Conservation (phyloP, 2,329 filamentous ascomycete genomes). For the Bimuria novae-zelandiae region DNA sequence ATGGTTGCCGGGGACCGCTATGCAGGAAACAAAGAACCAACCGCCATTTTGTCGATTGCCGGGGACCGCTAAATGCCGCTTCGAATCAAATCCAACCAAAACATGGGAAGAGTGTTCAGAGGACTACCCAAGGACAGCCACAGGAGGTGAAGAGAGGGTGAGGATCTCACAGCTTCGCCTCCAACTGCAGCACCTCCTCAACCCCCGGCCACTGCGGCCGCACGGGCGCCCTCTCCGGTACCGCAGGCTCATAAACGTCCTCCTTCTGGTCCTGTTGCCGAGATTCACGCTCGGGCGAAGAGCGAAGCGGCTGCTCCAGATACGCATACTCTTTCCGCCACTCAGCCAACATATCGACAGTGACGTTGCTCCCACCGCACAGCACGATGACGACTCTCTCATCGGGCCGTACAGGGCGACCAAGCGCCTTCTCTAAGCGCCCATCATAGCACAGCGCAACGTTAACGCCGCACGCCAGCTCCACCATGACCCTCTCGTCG, state of each 20-base stretch:
- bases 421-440: slow-evolving; percentile 60
- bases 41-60: neutral
- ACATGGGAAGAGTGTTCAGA: neutral
- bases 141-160: neutral
- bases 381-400: slow-evolving; percentile 83
- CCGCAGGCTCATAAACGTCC: slow-evolving; percentile 5
- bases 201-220: neutral
- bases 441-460: slow-evolving; percentile 71
- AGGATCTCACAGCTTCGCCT: slow-evolving; percentile 2
- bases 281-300: too few species aligned
- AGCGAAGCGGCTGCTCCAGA: slow-evolving; percentile 2
- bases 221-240: neutral
- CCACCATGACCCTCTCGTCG: slow-evolving; percentile 79
- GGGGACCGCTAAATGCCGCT: neutral
- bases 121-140: neutral
- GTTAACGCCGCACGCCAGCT: slow-evolving; percentile 83
- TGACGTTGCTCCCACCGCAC: slow-evolving; percentile 69
- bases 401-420: slow-evolving; percentile 66
- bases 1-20: slow-evolving; percentile 5
- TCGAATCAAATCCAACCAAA: neutral
- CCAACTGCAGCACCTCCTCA: slow-evolving; percentile 2
- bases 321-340: slow-evolving; percentile 51
- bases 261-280: too few species aligned
- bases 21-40: neutral
- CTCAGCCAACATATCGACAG: slow-evolving; percentile 55